Conservation (phyloP, 2,329 filamentous ascomycete genomes). For the Phaeoacremonium minimum region DNA sequence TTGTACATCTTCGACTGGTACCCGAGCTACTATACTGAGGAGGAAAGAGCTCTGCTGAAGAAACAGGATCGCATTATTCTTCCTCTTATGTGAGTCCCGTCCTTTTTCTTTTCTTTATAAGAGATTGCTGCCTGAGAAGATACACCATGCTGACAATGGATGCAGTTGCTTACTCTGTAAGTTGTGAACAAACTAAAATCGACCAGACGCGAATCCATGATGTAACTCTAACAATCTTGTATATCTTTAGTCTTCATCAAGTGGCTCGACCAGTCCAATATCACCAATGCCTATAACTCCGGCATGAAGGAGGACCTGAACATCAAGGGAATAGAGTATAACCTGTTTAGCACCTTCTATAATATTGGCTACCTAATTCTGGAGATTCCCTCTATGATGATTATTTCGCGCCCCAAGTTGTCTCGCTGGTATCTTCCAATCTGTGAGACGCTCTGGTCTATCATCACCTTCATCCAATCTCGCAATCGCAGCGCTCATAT, state of each 20-base stretch:
- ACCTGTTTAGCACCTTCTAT: conserved; percentile 32
- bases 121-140: too few relatives aligned
- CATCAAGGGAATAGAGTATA: conserved; percentile 49
- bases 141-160: too few relatives aligned
- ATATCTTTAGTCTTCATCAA: too few relatives aligned
- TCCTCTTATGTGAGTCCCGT: too few relatives aligned
- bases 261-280: conserved; percentile 7
- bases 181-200: too few relatives aligned
- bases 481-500: conserved; percentile 13
- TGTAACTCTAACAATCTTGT: too few relatives aligned
- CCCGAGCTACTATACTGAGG: conserved; percentile 9
- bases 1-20: conserved; percentile 7
- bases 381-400: conserved; percentile 15
- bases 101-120: too few relatives aligned
- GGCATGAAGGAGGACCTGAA: conserved; percentile 46
- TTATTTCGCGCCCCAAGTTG: conserved; percentile 14
- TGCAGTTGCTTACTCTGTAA: too few relatives aligned
- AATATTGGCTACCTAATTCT: conserved; percentile 18
- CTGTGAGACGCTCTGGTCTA: conserved; percentile 5
- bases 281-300: conserved; percentile 32
- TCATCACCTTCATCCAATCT: conserved; percentile 9
- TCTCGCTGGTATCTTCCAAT: conserved; percentile 3
- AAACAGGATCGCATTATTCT: neutral
- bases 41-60: conserved; percentile 1
- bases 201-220: too few relatives aligned